Evolutionary conservation across 768 basidiomycete species (phyloP).

Genomic region (Lentinula sp.): DNA sequence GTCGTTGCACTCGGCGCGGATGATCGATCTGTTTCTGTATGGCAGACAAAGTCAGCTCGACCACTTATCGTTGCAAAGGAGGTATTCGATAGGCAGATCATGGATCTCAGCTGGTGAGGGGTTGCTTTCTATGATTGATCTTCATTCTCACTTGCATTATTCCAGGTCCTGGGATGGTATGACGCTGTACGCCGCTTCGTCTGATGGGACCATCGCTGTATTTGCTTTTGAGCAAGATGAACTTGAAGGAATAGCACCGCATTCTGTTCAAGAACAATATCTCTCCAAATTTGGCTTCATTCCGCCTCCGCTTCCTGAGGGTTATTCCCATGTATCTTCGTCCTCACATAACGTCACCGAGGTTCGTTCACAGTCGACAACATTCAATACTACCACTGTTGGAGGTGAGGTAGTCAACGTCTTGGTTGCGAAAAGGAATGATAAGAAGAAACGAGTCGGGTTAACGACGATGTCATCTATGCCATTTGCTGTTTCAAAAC

Average conservation of each 20-base stretch:
- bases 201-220: constrained; percentile 90
- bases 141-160: constrained; percentile 5
- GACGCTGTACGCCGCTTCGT: constrained; percentile 90
- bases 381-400: constrained; percentile 24
- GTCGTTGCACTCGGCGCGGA: constrained; percentile 93
- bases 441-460: constrained; percentile 51
- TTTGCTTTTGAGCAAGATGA: constrained; percentile 80
- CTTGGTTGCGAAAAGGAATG: constrained; percentile 67
- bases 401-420: constrained; percentile 62
- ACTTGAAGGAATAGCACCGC: constrained; percentile 74
- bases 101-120: constrained; percentile 90
- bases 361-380: constrained; percentile 20
- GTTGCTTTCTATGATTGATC: constrained; percentile 1
- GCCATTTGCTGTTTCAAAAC: constrained; percentile 15
- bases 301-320: constrained; percentile 60
- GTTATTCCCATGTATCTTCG: constrained; percentile 52
- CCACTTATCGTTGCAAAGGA: constrained; percentile 92
- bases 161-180: constrained; percentile 88
- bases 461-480: constrained; percentile 16
- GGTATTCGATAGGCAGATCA: constrained; percentile 89
- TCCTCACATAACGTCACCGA: constrained; percentile 12
- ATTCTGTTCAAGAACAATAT: constrained; percentile 70
- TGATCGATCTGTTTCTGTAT: constrained; percentile 89
- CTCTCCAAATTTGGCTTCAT: constrained; percentile 76
- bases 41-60: constrained; percentile 90